Evolutionary conservation across 192 early-diverging fungal species (phyloP), one percentile per base, ranked within the genome.

Genomic region (Rhizophagus prolifer): DNA sequence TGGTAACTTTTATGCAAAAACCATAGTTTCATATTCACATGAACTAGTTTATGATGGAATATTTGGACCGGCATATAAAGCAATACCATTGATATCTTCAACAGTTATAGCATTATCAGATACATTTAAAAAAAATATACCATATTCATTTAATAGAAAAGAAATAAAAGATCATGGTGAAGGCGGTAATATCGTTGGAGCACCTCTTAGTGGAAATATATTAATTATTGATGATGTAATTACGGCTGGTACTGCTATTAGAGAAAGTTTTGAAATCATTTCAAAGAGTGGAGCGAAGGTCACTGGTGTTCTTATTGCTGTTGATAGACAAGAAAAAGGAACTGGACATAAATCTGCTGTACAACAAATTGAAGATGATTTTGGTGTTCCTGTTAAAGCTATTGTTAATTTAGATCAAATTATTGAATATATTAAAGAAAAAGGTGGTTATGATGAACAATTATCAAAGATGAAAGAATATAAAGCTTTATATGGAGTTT

Each of bases 41-140:
- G 85, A 83, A 14, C 81, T 97, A 67, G 71, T 84, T 47, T 94
- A 92, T 81, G 94, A 96, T 83, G 89, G 97, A 23, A 82, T 99
- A 58, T 98, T 98, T 87, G 98, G 98, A 10, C 98, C 98, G 1
- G 98, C 98, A 13, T 99, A 99, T 90, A 99, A 99, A 88, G 98
- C 96, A 58, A 95, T 99, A 75, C 97, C 97, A 12, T 86, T 99
- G 7, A 94, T 94, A 2, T 90, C 93, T 23, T 83, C 95, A 8
- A 91, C 94, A 0, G 91, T 91, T 41, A 90, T 98, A 46, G 88
- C 94, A 6, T 85, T 99, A 69, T 86, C 90, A 19, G 82, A 79
- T 38, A 84, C 72, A 23, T 85, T 92, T 58, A 74, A 83, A 26
- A 80, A 83, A 34, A 85, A 92, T 58, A 91, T 91, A 14, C 94